These are phyloP conservation scores for Elongisporangium anandrum DNA, from an alignment of 352 stramenopile species.

Conservation along the genomic window DNA sequence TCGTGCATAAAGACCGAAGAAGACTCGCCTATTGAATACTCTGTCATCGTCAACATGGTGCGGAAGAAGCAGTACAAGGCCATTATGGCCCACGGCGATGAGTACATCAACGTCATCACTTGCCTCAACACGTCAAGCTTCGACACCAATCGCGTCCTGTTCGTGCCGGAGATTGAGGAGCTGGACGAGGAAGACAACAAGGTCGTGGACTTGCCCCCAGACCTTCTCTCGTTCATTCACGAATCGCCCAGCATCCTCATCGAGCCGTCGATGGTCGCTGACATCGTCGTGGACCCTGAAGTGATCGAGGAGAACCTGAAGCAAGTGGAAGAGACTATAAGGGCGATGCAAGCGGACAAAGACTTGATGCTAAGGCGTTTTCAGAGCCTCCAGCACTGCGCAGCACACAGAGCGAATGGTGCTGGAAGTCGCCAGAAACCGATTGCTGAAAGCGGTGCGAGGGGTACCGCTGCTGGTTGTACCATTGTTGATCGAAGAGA, in stretches of 20 bases:
- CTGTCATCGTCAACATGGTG: conserved; percentile 17
- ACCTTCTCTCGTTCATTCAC: conserved; percentile 1
- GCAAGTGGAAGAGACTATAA: too few relatives aligned
- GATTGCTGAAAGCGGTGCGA: too few relatives aligned
- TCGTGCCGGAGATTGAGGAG: conserved; percentile 10
- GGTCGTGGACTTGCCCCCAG: conserved; percentile 3
- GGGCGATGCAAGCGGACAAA: too few relatives aligned
- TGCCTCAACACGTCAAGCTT: conserved; percentile 9
- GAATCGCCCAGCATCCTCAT: conserved; percentile 2
- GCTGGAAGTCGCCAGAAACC: too few relatives aligned
- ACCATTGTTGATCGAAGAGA: too few relatives aligned
- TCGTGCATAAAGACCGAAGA: too few relatives aligned
- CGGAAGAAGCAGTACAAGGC: conserved; percentile 9
- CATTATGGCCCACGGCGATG: conserved; percentile 6
- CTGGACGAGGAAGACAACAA: conserved; percentile 11
- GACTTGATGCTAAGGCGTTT: too few relatives aligned
- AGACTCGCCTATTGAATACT: conserved; percentile 10
- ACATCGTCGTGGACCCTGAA: too few relatives aligned
- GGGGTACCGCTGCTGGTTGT: too few relatives aligned
- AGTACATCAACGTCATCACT: conserved; percentile 8
- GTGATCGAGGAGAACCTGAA: too few relatives aligned
- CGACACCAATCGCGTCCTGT: conserved; percentile 5
- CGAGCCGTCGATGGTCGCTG: background rate
- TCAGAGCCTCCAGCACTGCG: too few relatives aligned
- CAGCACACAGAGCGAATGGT: too few relatives aligned